Evolutionary conservation across 441 rosid species (phyloP).

Genomic region (Euphorbia schlechtendalii): DNA sequence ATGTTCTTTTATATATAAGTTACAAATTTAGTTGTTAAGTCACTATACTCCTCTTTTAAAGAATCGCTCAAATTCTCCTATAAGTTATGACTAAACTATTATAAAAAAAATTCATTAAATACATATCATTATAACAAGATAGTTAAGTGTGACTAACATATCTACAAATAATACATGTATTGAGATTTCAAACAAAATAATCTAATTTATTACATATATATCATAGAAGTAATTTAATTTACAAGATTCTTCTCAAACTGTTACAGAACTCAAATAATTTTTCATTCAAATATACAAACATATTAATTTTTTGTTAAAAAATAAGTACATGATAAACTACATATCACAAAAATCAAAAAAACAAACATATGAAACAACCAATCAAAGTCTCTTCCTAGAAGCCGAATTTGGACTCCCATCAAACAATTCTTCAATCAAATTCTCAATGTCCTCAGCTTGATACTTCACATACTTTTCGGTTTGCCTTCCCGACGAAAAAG

Average conservation of each 20-base stretch:
- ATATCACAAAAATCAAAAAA: conserved; percentile 23
- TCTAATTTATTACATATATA: background rate
- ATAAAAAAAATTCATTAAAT: too few relatives aligned
- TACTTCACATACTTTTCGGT: conserved; percentile 78
- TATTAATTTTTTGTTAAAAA: background rate
- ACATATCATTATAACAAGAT: too few relatives aligned
- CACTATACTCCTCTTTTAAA: too few relatives aligned
- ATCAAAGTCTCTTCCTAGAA: conserved; percentile 41
- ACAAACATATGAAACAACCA: conserved; percentile 11
- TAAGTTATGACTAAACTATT: too few relatives aligned
- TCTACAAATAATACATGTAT: too few relatives aligned
- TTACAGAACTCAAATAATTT: background rate
- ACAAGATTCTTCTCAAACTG: background rate
- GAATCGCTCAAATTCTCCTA: too few relatives aligned
- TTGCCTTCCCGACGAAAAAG: conserved; percentile 70
- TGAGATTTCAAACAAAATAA: too few relatives aligned
- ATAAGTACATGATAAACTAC: conserved; percentile 8
- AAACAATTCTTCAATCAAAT: conserved; percentile 59
- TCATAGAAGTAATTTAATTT: background rate
- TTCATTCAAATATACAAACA: background rate
- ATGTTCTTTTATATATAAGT: too few relatives aligned
- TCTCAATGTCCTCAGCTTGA: conserved; percentile 82
- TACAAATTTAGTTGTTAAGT: too few relatives aligned
- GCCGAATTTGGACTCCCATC: conserved; percentile 57
- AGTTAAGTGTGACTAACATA: too few relatives aligned